These are phyloP conservation scores for Apiospora kogelbergensis DNA, from an alignment of 2,329 filamentous ascomycete species.

Conservation along the genomic window DNA sequence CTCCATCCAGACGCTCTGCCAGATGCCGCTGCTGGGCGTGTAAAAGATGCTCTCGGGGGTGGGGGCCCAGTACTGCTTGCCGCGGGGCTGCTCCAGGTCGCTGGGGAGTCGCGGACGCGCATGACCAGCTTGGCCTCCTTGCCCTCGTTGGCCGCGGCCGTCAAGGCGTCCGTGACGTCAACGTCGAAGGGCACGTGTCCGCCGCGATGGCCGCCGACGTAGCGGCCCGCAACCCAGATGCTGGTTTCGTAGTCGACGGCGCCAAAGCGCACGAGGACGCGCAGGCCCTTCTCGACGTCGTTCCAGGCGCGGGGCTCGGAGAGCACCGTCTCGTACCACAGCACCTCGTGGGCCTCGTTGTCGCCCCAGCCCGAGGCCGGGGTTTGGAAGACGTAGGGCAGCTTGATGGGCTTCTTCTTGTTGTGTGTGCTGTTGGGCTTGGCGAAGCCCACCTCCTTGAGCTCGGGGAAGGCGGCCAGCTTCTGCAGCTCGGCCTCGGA, in stretches of 20 bases:
- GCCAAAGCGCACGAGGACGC: conserved; percentile 54
- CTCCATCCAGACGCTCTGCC: conserved; percentile 59
- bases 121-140: conserved; percentile 48
- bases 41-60: conserved; percentile 62
- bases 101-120: conserved; percentile 62
- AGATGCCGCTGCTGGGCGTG: conserved; percentile 57
- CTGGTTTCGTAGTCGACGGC: conserved; percentile 62
- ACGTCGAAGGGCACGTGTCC: conserved; percentile 60
- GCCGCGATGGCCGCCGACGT: conserved; percentile 55
- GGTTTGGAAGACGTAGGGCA: conserved; percentile 66
- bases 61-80: conserved; percentile 66
- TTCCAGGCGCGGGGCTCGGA: conserved; percentile 46
- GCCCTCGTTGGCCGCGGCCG: conserved; percentile 23
- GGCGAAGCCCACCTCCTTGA: conserved; percentile 47
- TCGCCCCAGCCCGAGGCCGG: conserved; percentile 63
- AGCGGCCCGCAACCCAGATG: conserved; percentile 54
- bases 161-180: conserved; percentile 54
- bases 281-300: conserved; percentile 40
- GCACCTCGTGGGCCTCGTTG: conserved; percentile 61
- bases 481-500: conserved; percentile 42
- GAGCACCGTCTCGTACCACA: conserved; percentile 64
- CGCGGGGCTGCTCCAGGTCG: conserved; percentile 64
- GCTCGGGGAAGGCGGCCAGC: conserved; percentile 49
- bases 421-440: conserved; percentile 32
- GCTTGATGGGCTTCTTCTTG: conserved; percentile 53